Base-by-base conservation (phyloP, 495 filamentous ascomycete species). In the Penicillium tannophilum region DNA sequence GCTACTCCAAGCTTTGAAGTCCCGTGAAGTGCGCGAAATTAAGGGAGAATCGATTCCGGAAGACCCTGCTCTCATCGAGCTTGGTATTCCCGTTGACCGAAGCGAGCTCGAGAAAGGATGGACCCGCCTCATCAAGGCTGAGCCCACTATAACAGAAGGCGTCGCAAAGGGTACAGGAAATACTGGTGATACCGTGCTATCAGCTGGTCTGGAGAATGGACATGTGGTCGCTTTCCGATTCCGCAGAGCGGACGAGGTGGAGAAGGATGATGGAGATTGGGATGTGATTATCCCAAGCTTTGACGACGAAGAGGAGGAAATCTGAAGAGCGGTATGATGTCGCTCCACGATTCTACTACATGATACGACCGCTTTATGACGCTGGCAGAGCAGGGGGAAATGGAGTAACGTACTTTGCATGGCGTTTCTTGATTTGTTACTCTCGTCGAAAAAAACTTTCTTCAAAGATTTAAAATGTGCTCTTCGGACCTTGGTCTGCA, bases 161-260 rank as follows among this genome's bases (percentile, higher is more conserved):
- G 33, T 11, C 33, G 10, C 33, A 1, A 36, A 36, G 33, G 10
- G 33, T 12, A 12, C 33, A 36, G 75, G 71, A 44, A 77, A 74
- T 52, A 61, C 67, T 24, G 60, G 83, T n/a, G 51, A 61, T 8
- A 70, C 74, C 23, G 33, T 76, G 6, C 68, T 83, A 62, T 80
- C 74, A 24, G 77, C 78, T 3, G 80, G 82, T 9, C 61, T 88
- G 31, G 72, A 71, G 42, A 83, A 91, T 60, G 85, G 85, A 16
- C 74, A 76, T n/a, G 63, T 81, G 3, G 65, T 93, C 39, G 90
- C 90, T n/a, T 93, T 93, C 73, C 82, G 82, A 42, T 86, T 91
- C 59, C 68, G 68, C 52, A 72, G 76, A 53, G 28, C 53, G 12
- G 54, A 58, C 19, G 54, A 60, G 19, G 55, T 9, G 33, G 61